phyloP scores from a whole-genome alignment of 257 asterid species.

The Nicotiana undulata region DNA sequence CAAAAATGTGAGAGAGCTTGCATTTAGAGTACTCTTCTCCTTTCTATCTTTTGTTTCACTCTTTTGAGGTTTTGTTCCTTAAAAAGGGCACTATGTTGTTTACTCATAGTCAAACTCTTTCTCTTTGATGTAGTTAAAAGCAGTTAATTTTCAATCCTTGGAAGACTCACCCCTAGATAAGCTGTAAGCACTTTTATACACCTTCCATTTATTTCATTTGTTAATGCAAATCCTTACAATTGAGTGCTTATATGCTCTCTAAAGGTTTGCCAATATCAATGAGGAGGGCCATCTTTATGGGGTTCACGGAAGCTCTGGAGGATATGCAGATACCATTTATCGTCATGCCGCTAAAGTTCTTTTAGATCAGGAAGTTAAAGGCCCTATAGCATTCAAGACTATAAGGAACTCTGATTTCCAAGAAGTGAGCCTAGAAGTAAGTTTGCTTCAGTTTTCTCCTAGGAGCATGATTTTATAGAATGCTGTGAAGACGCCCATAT shows the following conservation, averaged over 20 bases:
- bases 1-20: not conserved
- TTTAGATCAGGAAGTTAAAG: constrained; percentile 53
- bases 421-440: constrained; percentile 82
- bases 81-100: not conserved
- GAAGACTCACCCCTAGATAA: constrained; percentile 84
- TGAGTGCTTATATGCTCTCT: constrained; percentile 10
- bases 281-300: constrained; percentile 66
- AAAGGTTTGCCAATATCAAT: constrained; percentile 69
- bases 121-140: constrained; percentile 53
- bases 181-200: constrained; percentile 41
- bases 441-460: constrained; percentile 17
- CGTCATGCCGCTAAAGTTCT: constrained; percentile 69
- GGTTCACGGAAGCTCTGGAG: constrained; percentile 89
- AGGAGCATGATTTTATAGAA: not conserved
- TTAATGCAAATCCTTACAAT: constrained; percentile 1
- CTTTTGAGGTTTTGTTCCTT: not conserved
- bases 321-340: constrained; percentile 84
- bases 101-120: not conserved
- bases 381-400: constrained; percentile 70
- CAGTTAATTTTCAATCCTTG: constrained; percentile 56
- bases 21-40: not conserved
- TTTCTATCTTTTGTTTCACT: not conserved
- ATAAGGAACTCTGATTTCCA: constrained; percentile 80
- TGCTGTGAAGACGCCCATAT: not conserved
- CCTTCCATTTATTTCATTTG: not conserved